Evolutionary conservation across 768 basidiomycete genomes (phyloP), one percentile per base, ranked within the genome.

Genomic region (Baorangia bicolor): DNA sequence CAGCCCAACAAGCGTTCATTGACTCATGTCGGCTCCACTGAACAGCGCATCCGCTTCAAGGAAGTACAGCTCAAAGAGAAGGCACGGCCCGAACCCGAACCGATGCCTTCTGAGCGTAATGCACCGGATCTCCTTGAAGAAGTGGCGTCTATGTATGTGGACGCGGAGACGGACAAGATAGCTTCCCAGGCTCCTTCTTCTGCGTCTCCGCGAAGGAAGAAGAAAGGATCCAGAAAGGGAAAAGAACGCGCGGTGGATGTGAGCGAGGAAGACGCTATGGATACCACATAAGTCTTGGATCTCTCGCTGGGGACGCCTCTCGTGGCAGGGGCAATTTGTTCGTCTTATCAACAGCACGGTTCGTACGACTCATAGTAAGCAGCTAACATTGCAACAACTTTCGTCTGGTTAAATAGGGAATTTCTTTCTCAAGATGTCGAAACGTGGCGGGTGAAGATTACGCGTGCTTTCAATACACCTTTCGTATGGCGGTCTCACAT

Each of bases 1-100:
- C 81, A 84, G 43, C 73, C 75, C 47, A 75, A 70, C 47, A 85
- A 79, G 63, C 79, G 80, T 28, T 72, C 78, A 4, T 73, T 89
- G 12, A 65, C 71, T 3, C 83, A 85, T 59, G 72, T 87, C 7
- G 78, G 79, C n/a, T 84, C 77, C 41, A 85, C 87, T 0, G 82
- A 83, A 55, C 81, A 83, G 57, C 84, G 90, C 9, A 81, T 91
- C 49, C 78, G 77, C n/a, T 92, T 92, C 72, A 81, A 79, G 56
- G 85, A 89, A 65, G 85, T 90, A 5, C 81, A 83, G 28, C 73
- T 90, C 39, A 75, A 75, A 31, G 53, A 58, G 21, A 71, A 71
- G 56, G 73, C 75, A 16, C 83, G 78, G 57, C 63, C 55, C 0
- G 60, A 57, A 58, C 63, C 55, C 0, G 60, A 57, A 44, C 39